Base-by-base conservation (phyloP, 2,329 filamentous ascomycete species). In the Lojkania enalia region DNA sequence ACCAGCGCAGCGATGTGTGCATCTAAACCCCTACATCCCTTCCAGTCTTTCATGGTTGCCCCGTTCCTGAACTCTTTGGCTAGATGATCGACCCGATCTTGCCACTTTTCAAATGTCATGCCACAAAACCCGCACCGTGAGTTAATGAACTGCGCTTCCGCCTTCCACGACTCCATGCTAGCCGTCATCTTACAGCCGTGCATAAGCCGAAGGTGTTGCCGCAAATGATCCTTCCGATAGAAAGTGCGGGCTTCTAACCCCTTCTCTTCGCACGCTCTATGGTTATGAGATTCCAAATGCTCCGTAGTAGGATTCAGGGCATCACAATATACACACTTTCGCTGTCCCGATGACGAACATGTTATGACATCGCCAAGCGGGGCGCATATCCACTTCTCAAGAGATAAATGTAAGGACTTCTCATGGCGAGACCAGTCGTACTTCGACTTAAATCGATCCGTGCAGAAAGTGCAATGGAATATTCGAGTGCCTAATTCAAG, bases 131-230 rank as follows among this genome's bases (percentile, higher is more conserved):
- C 79, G 54, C 79, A 82, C 6, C 77, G 71, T 20, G 73, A 74
- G 38, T 76, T 79, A 55, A 84, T 75, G 39, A 77, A 74, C 13
- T 74, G 74, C 3, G 76, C 77, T 38, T 76, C 75, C 20, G 77
- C 77, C 58, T 80, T 81, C 81, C 81, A 84, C 27, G 80, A 81
- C 78, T 90, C 54, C 85, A 82, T 85, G 70, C 74, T 62, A 70
- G 71, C 56, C 75, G 84, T 72, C 61, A 82, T 76, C 51, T 86
- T 87, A 53, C 77, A 78, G 48, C 75, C 74, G 57, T 84, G 81
- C 73, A 83, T 81, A 41, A 84, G 67, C 25, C 80, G 74, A 21
- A 84, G 64, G 60, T 84, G 81, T 55, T 84, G 81, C 38, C 80
- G 76, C 11, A 84, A 71, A 56, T 84, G 81, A 55, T 84, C 81